These are phyloP conservation scores for Leptographium wingfieldii DNA, from an alignment of 2,329 filamentous ascomycete species.

Conservation along the genomic window DNA sequence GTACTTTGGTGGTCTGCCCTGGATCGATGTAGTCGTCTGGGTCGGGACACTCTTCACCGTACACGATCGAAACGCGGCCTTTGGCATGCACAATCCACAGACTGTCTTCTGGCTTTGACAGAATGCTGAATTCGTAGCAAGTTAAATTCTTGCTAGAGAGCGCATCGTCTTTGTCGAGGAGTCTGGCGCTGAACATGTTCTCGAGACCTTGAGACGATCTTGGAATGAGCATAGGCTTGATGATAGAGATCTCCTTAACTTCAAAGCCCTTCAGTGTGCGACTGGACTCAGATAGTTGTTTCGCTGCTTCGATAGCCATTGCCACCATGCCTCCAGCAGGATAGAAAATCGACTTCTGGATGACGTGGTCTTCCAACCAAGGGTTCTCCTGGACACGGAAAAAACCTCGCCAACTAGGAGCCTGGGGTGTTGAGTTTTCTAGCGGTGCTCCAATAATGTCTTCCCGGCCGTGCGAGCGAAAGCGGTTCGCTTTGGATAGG, in stretches of 20 bases:
- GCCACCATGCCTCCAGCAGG: slow-evolving; percentile 24
- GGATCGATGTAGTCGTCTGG: neutral
- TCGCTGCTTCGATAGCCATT: slow-evolving; percentile 26
- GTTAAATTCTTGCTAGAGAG: neutral
- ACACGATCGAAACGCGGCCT: slow-evolving; percentile 16
- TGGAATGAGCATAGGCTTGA: slow-evolving; percentile 14
- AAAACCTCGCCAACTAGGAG: slow-evolving; percentile 31
- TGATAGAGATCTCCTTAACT: slow-evolving; percentile 10
- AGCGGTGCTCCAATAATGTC: slow-evolving; percentile 17
- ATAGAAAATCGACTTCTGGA: slow-evolving; percentile 23
- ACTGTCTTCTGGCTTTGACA: slow-evolving; percentile 28
- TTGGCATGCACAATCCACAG: slow-evolving; percentile 27
- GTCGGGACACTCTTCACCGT: neutral
- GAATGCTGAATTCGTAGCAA: slow-evolving; percentile 21
- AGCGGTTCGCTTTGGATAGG: slow-evolving; percentile 18
- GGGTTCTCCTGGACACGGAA: slow-evolving; percentile 26
- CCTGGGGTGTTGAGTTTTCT: slow-evolving; percentile 15
- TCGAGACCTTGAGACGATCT: slow-evolving; percentile 28
- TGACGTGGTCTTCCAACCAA: slow-evolving; percentile 34
- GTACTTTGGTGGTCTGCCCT: neutral
- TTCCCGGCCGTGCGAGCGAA: slow-evolving; percentile 16
- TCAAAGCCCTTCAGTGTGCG: slow-evolving; percentile 7
- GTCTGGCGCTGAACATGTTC: slow-evolving; percentile 32
- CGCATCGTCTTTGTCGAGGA: slow-evolving; percentile 1
- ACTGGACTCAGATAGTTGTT: slow-evolving; percentile 13